phyloP scores from a whole-genome alignment of 2,329 filamentous ascomycete genomes.

The Passalora sequoiae region DNA sequence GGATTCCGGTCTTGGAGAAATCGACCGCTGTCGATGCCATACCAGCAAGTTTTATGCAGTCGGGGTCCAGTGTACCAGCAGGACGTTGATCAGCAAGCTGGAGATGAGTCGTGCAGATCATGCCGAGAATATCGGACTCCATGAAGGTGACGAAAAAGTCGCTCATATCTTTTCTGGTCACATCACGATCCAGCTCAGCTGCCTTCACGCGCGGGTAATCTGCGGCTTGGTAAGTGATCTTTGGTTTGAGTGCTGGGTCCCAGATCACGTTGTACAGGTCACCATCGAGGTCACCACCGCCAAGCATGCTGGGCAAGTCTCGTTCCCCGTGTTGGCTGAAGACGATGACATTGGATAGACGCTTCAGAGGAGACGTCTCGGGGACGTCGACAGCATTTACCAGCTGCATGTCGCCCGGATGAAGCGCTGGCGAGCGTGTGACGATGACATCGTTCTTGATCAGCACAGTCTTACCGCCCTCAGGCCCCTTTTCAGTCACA shows the following conservation, averaged over 20 bases:
- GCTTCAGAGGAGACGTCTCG: constrained; percentile 53
- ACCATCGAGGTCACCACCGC: constrained; percentile 78
- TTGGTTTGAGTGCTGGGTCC: constrained; percentile 52
- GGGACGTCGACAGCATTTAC: constrained; percentile 58
- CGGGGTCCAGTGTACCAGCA: constrained; percentile 30
- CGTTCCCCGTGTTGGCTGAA: constrained; percentile 67
- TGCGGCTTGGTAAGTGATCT: constrained; percentile 52
- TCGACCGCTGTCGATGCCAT: constrained; percentile 38
- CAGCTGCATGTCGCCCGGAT: constrained; percentile 73
- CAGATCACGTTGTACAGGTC: constrained; percentile 78
- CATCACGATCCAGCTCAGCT: constrained; percentile 55
- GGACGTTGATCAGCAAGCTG: constrained; percentile 37
- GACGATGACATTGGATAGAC: constrained; percentile 67
- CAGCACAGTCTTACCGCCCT: constrained; percentile 30
- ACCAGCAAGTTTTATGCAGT: constrained; percentile 37
- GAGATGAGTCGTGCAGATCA: constrained; percentile 40
- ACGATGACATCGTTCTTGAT: constrained; percentile 52
- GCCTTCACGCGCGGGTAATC: constrained; percentile 61
- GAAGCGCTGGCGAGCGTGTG: constrained; percentile 73
- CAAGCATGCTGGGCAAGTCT: constrained; percentile 72
- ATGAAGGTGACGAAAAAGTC: constrained; percentile 78
- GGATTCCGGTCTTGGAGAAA: constrained; percentile 55
- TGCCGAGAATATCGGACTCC: constrained; percentile 40
- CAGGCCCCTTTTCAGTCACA: constrained; percentile 47
- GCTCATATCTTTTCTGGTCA: constrained; percentile 63